A percentile compares a stretch with the other conserved stretches of the same genome.
Evolutionary conservation across 805 yeast genomes (phyloP).

Genomic region (Pichia eremophila): DNA sequence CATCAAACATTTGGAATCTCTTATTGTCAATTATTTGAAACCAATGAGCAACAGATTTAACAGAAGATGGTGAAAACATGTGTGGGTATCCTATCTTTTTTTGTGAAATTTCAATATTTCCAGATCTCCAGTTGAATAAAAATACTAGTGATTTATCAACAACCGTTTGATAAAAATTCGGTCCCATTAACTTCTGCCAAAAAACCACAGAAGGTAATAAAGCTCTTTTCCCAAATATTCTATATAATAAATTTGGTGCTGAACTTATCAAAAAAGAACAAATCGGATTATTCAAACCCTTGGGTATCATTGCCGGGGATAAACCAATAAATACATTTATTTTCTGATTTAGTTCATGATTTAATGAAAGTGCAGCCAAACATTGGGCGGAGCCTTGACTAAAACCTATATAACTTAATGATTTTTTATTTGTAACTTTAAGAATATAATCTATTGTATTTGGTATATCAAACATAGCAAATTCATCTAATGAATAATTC

Average conservation of each 20-base stretch:
- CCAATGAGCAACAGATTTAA: slow-evolving; percentile 45
- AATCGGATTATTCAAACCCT: slow-evolving; percentile 48
- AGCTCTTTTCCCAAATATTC: slow-evolving; percentile 66
- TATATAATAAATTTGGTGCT: slow-evolving; percentile 62
- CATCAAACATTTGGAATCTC: slow-evolving; percentile 47
- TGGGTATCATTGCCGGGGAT: slow-evolving; percentile 92
- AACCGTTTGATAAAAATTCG: slow-evolving; percentile 36
- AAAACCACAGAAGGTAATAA: slow-evolving; percentile 65
- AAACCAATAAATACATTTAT: slow-evolving; percentile 62
- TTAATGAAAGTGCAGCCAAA: slow-evolving; percentile 67
- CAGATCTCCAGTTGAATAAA: slow-evolving; percentile 40
- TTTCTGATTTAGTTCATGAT: slow-evolving; percentile 50
- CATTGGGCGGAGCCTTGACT: slow-evolving; percentile 94
- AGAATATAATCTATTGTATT: slow-evolving; percentile 69
- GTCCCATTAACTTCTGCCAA: slow-evolving; percentile 44
- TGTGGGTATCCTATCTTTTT: slow-evolving; percentile 42
- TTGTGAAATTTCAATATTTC: slow-evolving; percentile 34
- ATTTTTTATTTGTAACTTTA: slow-evolving; percentile 31
- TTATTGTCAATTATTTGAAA: slow-evolving; percentile 35
- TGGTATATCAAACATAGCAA: slow-evolving; percentile 86
- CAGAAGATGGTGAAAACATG: slow-evolving; percentile 46
- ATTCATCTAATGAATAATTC: slow-evolving; percentile 88
- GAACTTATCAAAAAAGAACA: slow-evolving; percentile 51
- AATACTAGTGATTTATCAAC: slow-evolving; percentile 37
- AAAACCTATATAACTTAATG: slow-evolving; percentile 72